Evolutionary conservation across 2,329 filamentous ascomycete species (phyloP).

Genomic region (Botrytis fragariae): DNA sequence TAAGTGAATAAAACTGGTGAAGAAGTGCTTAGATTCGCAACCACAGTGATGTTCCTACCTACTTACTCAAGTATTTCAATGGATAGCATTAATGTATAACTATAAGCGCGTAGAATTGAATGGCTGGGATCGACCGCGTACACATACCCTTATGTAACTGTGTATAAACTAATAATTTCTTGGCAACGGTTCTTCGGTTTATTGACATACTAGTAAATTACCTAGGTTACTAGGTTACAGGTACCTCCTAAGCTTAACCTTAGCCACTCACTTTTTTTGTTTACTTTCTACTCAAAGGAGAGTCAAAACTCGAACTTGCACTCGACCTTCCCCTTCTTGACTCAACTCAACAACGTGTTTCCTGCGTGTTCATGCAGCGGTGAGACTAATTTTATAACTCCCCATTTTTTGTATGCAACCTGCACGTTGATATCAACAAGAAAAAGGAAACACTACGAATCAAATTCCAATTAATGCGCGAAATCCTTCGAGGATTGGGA

Average conservation of each 20-base stretch:
- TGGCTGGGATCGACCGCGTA: slow-evolving; percentile 7
- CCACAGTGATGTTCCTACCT: too few species aligned
- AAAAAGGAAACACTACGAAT: neutral
- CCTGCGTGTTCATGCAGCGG: slow-evolving; percentile 16
- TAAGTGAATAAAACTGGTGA: neutral
- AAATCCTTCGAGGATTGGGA: neutral
- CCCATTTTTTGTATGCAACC: slow-evolving; percentile 15
- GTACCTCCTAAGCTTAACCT: neutral
- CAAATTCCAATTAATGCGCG: neutral
- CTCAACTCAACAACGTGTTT: slow-evolving; percentile 11
- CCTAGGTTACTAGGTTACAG: neutral
- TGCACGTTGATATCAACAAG: slow-evolving; percentile 13
- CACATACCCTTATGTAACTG: neutral
- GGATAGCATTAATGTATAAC: neutral
- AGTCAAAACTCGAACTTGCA: neutral
- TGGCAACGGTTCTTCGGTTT: slow-evolving; percentile 14
- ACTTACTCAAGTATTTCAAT: too few species aligned
- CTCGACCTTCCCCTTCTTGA: neutral
- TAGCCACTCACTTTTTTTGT: slow-evolving; percentile 7
- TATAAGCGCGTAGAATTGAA: neutral
- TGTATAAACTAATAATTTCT: neutral
- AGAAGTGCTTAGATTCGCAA: neutral
- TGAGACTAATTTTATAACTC: slow-evolving; percentile 18
- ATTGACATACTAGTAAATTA: neutral
- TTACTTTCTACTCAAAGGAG: slow-evolving; percentile 6